phyloP scores from a whole-genome alignment of 2,329 filamentous ascomycete genomes.

The Macrophomina tecta region DNA sequence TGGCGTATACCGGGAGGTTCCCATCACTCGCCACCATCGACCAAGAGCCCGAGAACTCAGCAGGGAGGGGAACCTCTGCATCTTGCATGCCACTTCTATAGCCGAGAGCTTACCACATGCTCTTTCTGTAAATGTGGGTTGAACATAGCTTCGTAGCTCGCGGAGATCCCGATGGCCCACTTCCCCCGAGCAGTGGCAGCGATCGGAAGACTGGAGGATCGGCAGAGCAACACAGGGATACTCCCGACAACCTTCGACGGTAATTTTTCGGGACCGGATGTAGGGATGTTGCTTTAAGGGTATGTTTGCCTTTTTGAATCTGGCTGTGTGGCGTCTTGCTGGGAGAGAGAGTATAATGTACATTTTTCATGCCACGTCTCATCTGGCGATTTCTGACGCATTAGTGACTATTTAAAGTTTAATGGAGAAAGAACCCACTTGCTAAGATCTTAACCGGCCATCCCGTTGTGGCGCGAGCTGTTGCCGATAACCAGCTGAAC shows the following conservation, averaged over 20 bases:
- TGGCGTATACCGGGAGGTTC: too few species aligned
- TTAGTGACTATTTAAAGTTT: too few species aligned
- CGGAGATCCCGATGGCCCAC: not conserved
- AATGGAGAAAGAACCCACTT: too few species aligned
- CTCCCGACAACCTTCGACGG: too few species aligned
- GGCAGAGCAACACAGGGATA: too few species aligned
- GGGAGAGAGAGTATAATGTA: not conserved
- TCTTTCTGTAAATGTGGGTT: too few species aligned
- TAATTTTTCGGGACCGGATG: not conserved
- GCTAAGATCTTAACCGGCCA: too few species aligned
- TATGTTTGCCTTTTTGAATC: not conserved
- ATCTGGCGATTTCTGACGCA: not conserved
- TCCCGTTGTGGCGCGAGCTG: too few species aligned
- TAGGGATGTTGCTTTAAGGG: not conserved
- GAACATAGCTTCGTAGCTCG: not conserved
- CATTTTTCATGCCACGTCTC: not conserved
- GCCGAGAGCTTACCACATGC: too few species aligned
- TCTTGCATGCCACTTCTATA: not conserved
- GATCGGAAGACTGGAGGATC: too few species aligned
- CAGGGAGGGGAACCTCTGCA: not conserved
- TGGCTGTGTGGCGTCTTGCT: not conserved
- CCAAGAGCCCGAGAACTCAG: not conserved
- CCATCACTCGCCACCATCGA: too few species aligned
- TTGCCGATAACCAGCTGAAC: too few species aligned
- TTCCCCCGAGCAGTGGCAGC: not conserved